Conservation (phyloP, 2,329 filamentous ascomycete genomes). For the Pseudocercospora macadamiae region DNA sequence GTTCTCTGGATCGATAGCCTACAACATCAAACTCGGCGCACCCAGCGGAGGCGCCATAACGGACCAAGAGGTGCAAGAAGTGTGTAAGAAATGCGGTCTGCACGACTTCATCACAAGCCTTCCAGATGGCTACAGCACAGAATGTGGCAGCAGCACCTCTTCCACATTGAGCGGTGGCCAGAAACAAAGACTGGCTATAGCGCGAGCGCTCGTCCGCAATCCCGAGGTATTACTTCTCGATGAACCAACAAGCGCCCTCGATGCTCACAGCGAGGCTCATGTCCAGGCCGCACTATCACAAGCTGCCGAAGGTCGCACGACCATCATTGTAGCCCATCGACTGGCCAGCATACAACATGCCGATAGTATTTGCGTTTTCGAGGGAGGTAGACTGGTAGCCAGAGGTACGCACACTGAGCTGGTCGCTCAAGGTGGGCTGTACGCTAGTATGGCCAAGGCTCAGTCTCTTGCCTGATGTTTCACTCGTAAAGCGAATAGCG, state of each 20-base stretch:
- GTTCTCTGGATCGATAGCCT: constrained; percentile 48
- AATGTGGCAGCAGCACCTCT: constrained; percentile 46
- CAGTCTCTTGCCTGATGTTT: constrained; percentile 37
- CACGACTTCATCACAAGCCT: constrained; percentile 53
- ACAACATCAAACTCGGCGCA: constrained; percentile 48
- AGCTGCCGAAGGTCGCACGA: constrained; percentile 55
- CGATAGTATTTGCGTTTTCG: constrained; percentile 78
- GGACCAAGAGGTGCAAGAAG: constrained; percentile 38
- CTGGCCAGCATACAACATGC: constrained; percentile 78
- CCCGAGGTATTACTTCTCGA: constrained; percentile 52
- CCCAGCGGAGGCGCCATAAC: constrained; percentile 30
- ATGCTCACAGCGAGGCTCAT: constrained; percentile 49
- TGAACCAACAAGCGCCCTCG: constrained; percentile 52
- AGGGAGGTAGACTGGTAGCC: constrained; percentile 65
- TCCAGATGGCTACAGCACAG: constrained; percentile 52
- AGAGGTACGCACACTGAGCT: constrained; percentile 64
- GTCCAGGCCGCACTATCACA: constrained; percentile 47
- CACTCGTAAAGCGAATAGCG: background rate
- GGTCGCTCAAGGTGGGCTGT: constrained; percentile 50
- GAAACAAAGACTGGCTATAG: constrained; percentile 50
- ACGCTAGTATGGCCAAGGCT: constrained; percentile 43
- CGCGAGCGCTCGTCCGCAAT: constrained; percentile 50
- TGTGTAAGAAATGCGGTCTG: constrained; percentile 47
- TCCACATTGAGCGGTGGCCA: constrained; percentile 50
- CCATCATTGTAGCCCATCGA: constrained; percentile 76